Base-by-base conservation (phyloP, 2,329 filamentous ascomycete species). In the Fusarium ramigenum region DNA sequence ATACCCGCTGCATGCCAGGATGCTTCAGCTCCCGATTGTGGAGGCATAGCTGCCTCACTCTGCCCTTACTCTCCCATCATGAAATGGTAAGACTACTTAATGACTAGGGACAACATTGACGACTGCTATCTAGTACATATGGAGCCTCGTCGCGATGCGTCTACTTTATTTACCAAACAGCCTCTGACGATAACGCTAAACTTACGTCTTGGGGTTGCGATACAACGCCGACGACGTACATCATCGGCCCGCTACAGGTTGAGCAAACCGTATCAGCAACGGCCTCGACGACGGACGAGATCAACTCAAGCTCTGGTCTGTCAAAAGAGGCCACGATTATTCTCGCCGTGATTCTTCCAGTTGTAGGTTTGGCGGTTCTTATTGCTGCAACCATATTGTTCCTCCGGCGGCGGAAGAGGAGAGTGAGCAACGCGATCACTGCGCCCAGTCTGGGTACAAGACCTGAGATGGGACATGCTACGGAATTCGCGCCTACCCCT, bases 401-500 rank as follows among this genome's bases (percentile, higher is more conserved):
- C 8, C 0, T 19, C 11, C n/a, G 15, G 2, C 16, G 21, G 8
- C 30, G n/a, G 2, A 50, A 50, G 47, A 50, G 19, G n/a, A 52
- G n/a, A 50, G 1, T 3, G 2, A 6, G 21, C 19, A 49, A 28
- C 5, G 23, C 1, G 25, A 10, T 15, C 2, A 7, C 12, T 19
- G 18, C 19, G 19, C 14, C 21, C 4, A 2, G 9, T 32, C 7
- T 18, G 7, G 15, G 47, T 5, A 4, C 0, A 19, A 25, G 47
- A 23, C 9, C 30, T 19, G 16, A 25, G 11, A 34, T 34, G 16
- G 30, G 7, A 16, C 30, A 25, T 8, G 15, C 11, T 15, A 15
- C n/a, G 9, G 47, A 11, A 4, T 3, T 1, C 1, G 11, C 8
- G 16, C 8, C 16, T 10, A 2, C 4, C 2, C 4, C n/a, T 28